phyloP scores from a whole-genome alignment of 176 grass and related monocot species.

The Carex myosuroides region DNA sequence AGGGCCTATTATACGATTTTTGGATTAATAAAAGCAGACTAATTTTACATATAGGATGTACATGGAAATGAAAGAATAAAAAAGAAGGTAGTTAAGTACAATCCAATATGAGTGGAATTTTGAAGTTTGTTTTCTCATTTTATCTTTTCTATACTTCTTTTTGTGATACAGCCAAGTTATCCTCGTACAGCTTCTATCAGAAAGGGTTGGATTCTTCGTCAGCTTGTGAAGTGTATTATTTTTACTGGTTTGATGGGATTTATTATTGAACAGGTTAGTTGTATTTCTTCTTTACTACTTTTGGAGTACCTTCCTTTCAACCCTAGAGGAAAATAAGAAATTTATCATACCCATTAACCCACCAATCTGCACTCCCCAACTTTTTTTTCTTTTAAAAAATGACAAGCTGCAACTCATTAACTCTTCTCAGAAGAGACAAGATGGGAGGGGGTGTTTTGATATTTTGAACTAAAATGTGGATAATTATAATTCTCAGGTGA shows the following conservation, averaged over 20 bases:
- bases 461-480: not conserved
- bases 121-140: not conserved
- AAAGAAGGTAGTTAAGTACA: not conserved
- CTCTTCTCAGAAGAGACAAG: not conserved
- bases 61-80: not conserved
- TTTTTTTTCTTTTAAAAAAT: not conserved
- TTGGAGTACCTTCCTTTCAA: not conserved
- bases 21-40: not conserved
- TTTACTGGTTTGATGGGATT: conserved; percentile 98
- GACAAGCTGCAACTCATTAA: not conserved
- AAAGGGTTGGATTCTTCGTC: conserved; percentile 74
- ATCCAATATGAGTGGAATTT: not conserved
- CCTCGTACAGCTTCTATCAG: conserved; percentile 61
- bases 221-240: conserved; percentile 69
- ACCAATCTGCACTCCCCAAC: not conserved
- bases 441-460: not conserved
- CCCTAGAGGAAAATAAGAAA: not conserved
- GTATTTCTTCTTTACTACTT: conserved; percentile 3
- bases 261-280: conserved; percentile 88
- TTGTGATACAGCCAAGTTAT: conserved; percentile 71
- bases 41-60: not conserved
- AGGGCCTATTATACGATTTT: not conserved
- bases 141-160: not conserved
- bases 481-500: not conserved
- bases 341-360: not conserved